A percentile compares a stretch with the other conserved stretches of the same genome.
These are phyloP conservation scores for Geum urbanum DNA, from an alignment of 306 rosid species.

Conservation along the genomic window DNA sequence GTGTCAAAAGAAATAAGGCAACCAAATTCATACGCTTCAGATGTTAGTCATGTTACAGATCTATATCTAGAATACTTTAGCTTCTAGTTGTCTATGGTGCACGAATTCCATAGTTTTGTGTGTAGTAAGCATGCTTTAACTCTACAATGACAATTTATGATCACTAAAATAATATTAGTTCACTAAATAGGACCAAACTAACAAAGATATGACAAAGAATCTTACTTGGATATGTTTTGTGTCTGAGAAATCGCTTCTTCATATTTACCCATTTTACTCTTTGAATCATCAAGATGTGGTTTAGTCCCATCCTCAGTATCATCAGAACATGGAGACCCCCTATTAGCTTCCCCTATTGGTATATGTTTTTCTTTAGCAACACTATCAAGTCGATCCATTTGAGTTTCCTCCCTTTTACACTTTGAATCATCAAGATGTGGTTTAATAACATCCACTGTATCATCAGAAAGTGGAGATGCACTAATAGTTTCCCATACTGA, in stretches of 20 bases:
- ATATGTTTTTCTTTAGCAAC: constrained; percentile 10
- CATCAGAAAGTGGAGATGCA: constrained; percentile 15
- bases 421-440: constrained; percentile 26
- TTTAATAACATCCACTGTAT: constrained; percentile 27
- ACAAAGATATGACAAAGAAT: constrained; percentile 1
- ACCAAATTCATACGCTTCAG: not conserved
- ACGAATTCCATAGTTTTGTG: not conserved
- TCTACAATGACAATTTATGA: constrained; percentile 1
- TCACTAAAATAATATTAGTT: not conserved
- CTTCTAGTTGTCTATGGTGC: not conserved
- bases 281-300: constrained; percentile 27
- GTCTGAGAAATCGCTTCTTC: constrained; percentile 22
- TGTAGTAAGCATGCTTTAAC: not conserved
- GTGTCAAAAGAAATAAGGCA: not conserved
- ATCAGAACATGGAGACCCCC: constrained; percentile 27
- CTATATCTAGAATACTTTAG: not conserved
- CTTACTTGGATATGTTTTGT: constrained; percentile 45
- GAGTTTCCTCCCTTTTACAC: constrained; percentile 24
- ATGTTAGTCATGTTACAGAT: not conserved
- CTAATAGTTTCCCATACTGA: too few species aligned
- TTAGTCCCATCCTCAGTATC: constrained; percentile 26
- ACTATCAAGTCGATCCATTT: constrained; percentile 24
- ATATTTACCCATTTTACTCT: constrained; percentile 28
- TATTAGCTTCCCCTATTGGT: constrained; percentile 1
- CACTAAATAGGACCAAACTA: too few species aligned